Evolutionary conservation across 257 asterid genomes (phyloP), one percentile per base, ranked within the genome.

Genomic region (Paulownia fortunei): DNA sequence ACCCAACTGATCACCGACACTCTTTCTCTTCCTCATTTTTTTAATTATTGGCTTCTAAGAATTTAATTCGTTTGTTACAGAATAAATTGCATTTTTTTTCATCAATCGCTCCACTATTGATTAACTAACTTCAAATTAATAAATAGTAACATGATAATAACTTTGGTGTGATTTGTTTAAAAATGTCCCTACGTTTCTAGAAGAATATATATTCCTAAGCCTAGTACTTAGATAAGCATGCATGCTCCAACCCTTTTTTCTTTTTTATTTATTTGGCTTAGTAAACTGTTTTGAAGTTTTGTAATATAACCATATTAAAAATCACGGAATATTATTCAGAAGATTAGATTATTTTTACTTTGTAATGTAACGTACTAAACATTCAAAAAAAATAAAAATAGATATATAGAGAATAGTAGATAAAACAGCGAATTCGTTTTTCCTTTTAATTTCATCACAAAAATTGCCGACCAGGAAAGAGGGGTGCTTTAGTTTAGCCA

Each of bases 401-500:
- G 18, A 42, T 66, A 19, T 8, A 18, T 39, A 27, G 9, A 21
- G 18, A 10, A 66, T 8, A 21, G 9, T 66, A 19, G 8, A 56
- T 23, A 30, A 4, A 41, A 41, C 47, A 9, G 8, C 5, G 5
- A 66, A 39, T 6, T 42, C 12, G 41, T 12, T 41, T 16, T 11
- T 30, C 4, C 36, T 30, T 30, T 10, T 47, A 69, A 59, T 61
- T 49, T 49, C 5, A 64, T 37, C 34, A 58, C 16, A 42, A 63
- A n/a, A 62, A 10, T 39, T 3, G 27, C 5, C 27, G 30, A 67
- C 73, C 87, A 47, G 39, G 84, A 81, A 61, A 81, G 18, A 60
- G 78, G 80, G 81, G 72, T 55, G 60, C 70, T 83, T 74, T 51
- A 65, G 41, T 83, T 74, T 51, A 65, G 41, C 47, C 34, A 61